These are phyloP conservation scores for Dendrobium officinale DNA, from an alignment of 106 monocot genomes.

Conservation along the genomic window DNA sequence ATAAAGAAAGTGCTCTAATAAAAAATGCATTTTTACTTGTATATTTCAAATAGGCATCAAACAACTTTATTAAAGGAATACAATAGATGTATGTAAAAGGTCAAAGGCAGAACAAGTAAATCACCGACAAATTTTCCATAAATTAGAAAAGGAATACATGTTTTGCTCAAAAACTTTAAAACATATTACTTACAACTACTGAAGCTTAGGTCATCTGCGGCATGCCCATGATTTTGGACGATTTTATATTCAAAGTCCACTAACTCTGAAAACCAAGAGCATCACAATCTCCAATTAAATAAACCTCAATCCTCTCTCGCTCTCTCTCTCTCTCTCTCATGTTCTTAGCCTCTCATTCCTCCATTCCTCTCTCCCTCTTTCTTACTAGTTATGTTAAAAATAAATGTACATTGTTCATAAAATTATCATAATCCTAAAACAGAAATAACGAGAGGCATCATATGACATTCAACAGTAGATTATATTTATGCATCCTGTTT, in stretches of 20 bases:
- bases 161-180: not conserved
- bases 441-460: not conserved
- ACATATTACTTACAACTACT: not conserved
- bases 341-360: too few relatives aligned
- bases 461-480: not conserved
- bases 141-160: not conserved
- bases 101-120: not conserved
- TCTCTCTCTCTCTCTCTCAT: not conserved
- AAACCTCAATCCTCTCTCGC: not conserved
- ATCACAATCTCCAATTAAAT: not conserved
- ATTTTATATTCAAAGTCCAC: not conserved
- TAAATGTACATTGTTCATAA: not conserved
- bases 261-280: not conserved
- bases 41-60: not conserved
- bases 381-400: not conserved
- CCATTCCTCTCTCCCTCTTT: not conserved
- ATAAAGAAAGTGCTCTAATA: not conserved
- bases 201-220: not conserved
- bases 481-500: not conserved
- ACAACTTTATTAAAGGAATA: not conserved
- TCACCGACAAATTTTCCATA: not conserved
- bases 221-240: not conserved
- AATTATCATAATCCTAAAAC: not conserved
- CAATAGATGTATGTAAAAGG: not conserved
- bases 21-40: not conserved